These are phyloP conservation scores for Porogramme epimiltina DNA, from an alignment of 1,284 basidiomycete species.

Conservation along the genomic window DNA sequence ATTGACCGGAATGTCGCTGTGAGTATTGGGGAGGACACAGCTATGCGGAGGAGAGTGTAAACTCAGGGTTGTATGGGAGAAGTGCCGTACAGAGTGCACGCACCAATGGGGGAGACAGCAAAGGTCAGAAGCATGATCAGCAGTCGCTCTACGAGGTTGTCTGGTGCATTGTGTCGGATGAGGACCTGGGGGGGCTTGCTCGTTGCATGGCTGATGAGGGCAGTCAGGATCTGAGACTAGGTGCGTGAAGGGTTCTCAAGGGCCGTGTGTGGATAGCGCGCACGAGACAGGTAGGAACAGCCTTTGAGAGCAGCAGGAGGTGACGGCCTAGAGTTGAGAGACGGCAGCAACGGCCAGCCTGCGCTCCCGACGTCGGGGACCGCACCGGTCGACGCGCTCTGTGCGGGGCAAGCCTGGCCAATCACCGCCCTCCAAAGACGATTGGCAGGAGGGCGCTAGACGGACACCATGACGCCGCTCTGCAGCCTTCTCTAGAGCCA, in stretches of 20 bases:
- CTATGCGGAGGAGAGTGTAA: conserved; percentile 34
- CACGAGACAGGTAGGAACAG: background rate
- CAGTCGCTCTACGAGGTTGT: conserved; percentile 16
- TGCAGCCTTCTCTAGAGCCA: too few species aligned
- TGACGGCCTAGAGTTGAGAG: too few species aligned
- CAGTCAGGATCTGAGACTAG: too few species aligned
- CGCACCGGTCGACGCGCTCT: too few species aligned
- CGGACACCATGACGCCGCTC: too few species aligned
- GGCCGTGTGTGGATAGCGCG: background rate
- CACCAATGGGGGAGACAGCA: conserved; percentile 38
- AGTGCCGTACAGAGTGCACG: conserved; percentile 2
- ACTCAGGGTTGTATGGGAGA: background rate
- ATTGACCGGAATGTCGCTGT: conserved; percentile 55
- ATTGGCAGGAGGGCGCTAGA: too few species aligned
- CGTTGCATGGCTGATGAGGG: background rate
- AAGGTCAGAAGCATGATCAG: conserved; percentile 35
- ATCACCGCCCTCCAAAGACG: too few species aligned
- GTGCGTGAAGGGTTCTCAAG: too few species aligned
- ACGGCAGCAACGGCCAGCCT: too few species aligned
- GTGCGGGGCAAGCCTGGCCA: too few species aligned
- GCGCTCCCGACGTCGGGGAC: too few species aligned
- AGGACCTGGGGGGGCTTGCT: conserved; percentile 1
- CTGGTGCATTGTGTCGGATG: background rate
- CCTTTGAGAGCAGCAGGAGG: background rate
- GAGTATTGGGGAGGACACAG: conserved; percentile 68